These are phyloP conservation scores for Multifurca ochricompacta DNA, from an alignment of 768 basidiomycete genomes.

Conservation along the genomic window DNA sequence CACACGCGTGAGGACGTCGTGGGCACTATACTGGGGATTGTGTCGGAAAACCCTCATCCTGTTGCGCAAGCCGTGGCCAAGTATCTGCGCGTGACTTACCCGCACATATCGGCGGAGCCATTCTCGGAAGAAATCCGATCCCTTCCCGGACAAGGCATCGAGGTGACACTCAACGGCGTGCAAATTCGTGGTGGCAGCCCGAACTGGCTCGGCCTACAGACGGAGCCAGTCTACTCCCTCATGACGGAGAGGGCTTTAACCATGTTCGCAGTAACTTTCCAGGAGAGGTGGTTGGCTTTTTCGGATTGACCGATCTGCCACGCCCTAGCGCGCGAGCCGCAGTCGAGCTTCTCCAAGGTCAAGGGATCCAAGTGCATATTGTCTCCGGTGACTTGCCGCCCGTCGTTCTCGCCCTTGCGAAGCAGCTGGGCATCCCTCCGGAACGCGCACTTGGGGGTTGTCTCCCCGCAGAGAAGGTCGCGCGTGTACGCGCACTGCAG, in stretches of 20 bases:
- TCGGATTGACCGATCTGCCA: slow-evolving; percentile 38
- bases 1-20: slow-evolving; percentile 25
- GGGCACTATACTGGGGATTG: slow-evolving; percentile 26
- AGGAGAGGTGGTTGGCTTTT: slow-evolving; percentile 28
- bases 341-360: slow-evolving; percentile 29
- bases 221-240: slow-evolving; percentile 27
- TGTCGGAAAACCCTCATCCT: slow-evolving; percentile 31
- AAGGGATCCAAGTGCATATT: slow-evolving; percentile 37
- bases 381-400: slow-evolving; percentile 42
- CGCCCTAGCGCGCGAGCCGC: slow-evolving; percentile 35
- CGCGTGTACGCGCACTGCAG: slow-evolving; percentile 27
- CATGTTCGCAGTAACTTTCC: slow-evolving; percentile 34
- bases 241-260: slow-evolving; percentile 35
- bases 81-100: slow-evolving; percentile 23
- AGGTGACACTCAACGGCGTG: slow-evolving; percentile 29
- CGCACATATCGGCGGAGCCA: background rate
- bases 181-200: slow-evolving; percentile 33
- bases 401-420: slow-evolving; percentile 37
- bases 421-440: slow-evolving; percentile 32
- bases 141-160: slow-evolving; percentile 32
- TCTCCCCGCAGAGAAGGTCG: slow-evolving; percentile 40
- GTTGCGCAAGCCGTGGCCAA: slow-evolving; percentile 30
- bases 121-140: slow-evolving; percentile 23
- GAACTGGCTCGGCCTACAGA: slow-evolving; percentile 27
- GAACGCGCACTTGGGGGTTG: slow-evolving; percentile 35